A percentile compares a stretch with the other conserved stretches of the same genome.
Evolutionary conservation across 129 eudicot genomes (phyloP).

Genomic region (Flaveria sonorensis): DNA sequence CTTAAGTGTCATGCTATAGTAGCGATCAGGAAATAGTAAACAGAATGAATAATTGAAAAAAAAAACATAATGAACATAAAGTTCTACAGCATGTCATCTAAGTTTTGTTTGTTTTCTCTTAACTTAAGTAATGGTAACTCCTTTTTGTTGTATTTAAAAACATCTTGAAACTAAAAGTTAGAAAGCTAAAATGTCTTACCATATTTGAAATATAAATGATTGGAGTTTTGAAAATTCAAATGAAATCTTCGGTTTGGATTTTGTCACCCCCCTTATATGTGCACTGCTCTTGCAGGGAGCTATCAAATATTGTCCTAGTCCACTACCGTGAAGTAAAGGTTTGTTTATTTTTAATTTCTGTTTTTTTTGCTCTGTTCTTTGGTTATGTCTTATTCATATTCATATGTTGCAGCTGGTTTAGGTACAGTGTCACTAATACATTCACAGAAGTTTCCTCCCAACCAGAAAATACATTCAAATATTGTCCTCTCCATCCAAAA

Average conservation of each 20-base stretch:
- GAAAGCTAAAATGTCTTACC: background rate
- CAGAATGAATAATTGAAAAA: background rate
- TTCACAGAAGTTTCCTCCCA: background rate
- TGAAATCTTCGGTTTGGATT: background rate
- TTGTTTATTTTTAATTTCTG: constrained; percentile 21
- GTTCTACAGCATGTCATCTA: background rate
- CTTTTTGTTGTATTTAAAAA: background rate
- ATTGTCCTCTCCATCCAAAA: background rate
- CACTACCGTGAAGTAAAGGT: constrained; percentile 99
- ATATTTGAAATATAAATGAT: background rate
- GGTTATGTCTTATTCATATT: background rate
- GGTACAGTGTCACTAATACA: constrained; percentile 18
- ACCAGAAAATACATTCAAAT: background rate
- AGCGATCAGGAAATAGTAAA: background rate
- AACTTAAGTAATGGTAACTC: background rate
- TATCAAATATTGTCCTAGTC: constrained; percentile 85
- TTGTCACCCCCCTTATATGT: constrained; percentile 20
- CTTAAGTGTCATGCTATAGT: background rate
- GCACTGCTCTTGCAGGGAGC: constrained; percentile 66
- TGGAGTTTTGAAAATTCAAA: background rate
- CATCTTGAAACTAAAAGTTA: background rate
- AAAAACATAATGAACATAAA: background rate
- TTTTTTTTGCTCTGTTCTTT: background rate
- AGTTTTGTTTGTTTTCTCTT: background rate
- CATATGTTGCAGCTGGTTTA: constrained; percentile 6